Evolutionary conservation across 129 eudicot genomes (phyloP).

Genomic region (Tagetes erecta): DNA sequence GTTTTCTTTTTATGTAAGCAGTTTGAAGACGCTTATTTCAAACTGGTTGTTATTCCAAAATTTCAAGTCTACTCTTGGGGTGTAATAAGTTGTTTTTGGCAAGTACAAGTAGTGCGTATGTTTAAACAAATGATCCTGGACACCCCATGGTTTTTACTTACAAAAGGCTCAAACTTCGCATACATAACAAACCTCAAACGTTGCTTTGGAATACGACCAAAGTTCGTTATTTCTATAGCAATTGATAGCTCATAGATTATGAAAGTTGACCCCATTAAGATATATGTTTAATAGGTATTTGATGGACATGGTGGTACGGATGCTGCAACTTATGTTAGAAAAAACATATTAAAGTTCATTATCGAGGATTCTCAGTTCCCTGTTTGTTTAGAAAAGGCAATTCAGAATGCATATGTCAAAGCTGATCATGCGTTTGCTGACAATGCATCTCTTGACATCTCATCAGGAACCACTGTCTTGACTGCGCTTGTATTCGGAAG

Average conservation of each 20-base stretch:
- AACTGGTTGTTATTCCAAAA: not conserved
- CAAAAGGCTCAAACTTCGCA: not conserved
- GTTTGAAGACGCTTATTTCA: not conserved
- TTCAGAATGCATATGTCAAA: conserved; percentile 69
- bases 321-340: conserved; percentile 69
- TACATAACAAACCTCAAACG: not conserved
- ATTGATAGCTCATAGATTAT: too few species aligned
- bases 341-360: conserved; percentile 70
- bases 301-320: conserved; percentile 99
- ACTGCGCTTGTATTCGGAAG: conserved; percentile 82
- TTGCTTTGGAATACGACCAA: not conserved
- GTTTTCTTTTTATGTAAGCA: not conserved
- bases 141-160: not conserved
- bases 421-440: conserved; percentile 88
- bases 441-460: conserved; percentile 64
- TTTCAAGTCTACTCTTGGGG: not conserved
- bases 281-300: conserved; percentile 60
- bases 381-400: conserved; percentile 58
- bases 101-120: too few species aligned
- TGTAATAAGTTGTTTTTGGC: not conserved
- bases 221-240: not conserved
- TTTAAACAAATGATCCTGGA: not conserved
- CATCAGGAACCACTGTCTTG: conserved; percentile 94
- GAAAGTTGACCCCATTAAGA: not conserved
- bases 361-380: conserved; percentile 77